Percentiles rank a stretch among this genome's conserved stretches.
These are phyloP conservation scores for Phytopythium kandeliae DNA, from an alignment of 352 stramenopile genomes.

Conservation along the genomic window DNA sequence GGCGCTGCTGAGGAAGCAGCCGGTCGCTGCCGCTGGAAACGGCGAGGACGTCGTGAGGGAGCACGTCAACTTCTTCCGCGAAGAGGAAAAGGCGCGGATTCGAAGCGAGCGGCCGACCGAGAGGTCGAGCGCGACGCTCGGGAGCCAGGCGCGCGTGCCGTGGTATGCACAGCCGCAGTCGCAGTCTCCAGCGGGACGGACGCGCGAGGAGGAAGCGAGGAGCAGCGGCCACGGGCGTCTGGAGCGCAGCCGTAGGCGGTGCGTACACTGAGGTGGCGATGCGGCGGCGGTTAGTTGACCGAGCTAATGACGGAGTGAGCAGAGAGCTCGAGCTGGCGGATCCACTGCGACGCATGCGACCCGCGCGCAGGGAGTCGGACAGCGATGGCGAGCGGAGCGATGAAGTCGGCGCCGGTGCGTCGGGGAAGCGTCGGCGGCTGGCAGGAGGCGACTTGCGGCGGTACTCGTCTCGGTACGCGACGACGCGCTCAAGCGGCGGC, in stretches of 20 bases:
- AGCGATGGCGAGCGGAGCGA: background rate
- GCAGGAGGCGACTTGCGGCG: slow-evolving; percentile 20
- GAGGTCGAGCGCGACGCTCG: slow-evolving; percentile 25
- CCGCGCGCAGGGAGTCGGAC: slow-evolving; percentile 4
- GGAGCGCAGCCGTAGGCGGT: slow-evolving; percentile 38
- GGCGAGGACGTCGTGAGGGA: background rate
- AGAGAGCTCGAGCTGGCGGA: slow-evolving; percentile 31
- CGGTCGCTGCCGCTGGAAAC: background rate
- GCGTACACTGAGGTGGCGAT: background rate
- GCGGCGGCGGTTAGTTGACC: too few relatives aligned
- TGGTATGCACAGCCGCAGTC: slow-evolving; percentile 41
- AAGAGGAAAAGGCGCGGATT: slow-evolving; percentile 13
- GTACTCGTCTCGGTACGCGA: slow-evolving; percentile 21
- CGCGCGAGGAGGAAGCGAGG: slow-evolving; percentile 15
- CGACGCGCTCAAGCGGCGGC: background rate
- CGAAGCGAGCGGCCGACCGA: background rate
- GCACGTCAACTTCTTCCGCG: slow-evolving; percentile 42
- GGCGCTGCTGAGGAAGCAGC: slow-evolving; percentile 9
- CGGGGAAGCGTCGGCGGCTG: slow-evolving; percentile 10
- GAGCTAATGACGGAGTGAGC: background rate
- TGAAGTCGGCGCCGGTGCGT: background rate
- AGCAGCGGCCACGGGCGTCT: too few relatives aligned
- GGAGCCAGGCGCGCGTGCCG: slow-evolving; percentile 19
- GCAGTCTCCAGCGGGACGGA: slow-evolving; percentile 8
- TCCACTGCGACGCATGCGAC: slow-evolving; percentile 36